Conservation (phyloP, 2,329 filamentous ascomycete species). For the Aspergillus sergii region DNA sequence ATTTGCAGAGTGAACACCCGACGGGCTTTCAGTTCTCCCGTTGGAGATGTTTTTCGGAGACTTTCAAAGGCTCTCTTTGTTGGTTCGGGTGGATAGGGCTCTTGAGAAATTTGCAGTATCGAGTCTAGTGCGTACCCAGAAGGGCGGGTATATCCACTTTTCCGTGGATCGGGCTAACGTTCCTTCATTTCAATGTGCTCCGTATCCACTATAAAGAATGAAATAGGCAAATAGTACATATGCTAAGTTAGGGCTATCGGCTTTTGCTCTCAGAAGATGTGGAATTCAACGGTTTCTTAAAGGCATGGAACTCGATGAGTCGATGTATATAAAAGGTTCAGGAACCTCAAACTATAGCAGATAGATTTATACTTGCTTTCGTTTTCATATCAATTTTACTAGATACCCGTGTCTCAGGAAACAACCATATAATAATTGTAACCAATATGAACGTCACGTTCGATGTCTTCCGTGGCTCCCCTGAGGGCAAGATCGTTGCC, state of each 20-base stretch:
- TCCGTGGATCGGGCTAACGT: not conserved
- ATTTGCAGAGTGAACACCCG: not conserved
- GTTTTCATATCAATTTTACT: not conserved
- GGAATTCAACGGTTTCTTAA: not conserved
- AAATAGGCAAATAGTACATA: not conserved
- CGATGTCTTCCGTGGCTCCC: constrained; percentile 23
- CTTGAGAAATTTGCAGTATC: not conserved
- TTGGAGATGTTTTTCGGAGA: not conserved
- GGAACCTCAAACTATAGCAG: not conserved
- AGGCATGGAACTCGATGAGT: not conserved
- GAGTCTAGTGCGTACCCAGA: not conserved
- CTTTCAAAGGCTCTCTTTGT: not conserved
- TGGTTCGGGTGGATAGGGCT: not conserved
- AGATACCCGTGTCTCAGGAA: not conserved
- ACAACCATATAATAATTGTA: not conserved
- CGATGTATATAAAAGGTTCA: not conserved
- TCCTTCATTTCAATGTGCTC: not conserved
- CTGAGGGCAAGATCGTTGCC: constrained; percentile 17
- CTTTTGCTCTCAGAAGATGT: not conserved
- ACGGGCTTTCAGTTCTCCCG: not conserved
- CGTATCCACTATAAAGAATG: not conserved
- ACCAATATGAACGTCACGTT: constrained; percentile 12
- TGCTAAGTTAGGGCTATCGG: not conserved
- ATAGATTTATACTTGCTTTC: not conserved
- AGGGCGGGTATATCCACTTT: not conserved